Percentiles rank a stretch among this genome's conserved stretches.
These are phyloP conservation scores for Claviceps purpurea DNA, from an alignment of 2,329 filamentous ascomycete genomes.

Conservation along the genomic window DNA sequence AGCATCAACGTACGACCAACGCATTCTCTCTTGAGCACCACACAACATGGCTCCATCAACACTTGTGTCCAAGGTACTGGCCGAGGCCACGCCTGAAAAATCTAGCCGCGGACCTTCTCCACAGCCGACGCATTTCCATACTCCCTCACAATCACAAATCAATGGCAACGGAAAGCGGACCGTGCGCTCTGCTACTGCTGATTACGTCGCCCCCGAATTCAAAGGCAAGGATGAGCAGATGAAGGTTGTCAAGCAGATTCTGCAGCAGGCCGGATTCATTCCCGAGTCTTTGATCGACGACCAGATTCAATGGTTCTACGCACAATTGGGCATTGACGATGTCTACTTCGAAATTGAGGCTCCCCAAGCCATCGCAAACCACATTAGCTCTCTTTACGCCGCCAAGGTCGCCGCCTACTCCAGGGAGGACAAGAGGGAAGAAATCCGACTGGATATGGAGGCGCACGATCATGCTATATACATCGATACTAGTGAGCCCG, in stretches of 20 bases:
- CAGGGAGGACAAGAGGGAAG: conserved; percentile 82
- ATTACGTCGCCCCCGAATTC: conserved; percentile 90
- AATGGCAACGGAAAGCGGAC: conserved; percentile 55
- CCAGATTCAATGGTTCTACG: conserved; percentile 94
- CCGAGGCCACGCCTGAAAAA: conserved; percentile 26
- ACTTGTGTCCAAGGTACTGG: conserved; percentile 27
- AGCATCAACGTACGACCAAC: background rate
- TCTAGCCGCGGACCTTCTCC: conserved; percentile 61
- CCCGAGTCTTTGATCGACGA: conserved; percentile 69
- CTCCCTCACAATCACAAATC: conserved; percentile 41
- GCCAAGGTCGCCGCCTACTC: conserved; percentile 92
- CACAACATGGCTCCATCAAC: conserved; percentile 17
- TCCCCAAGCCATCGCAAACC: conserved; percentile 75
- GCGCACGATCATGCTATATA: conserved; percentile 91
- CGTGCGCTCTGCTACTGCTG: conserved; percentile 77
- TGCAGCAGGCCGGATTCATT: conserved; percentile 73
- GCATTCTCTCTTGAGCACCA: background rate
- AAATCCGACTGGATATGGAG: conserved; percentile 94
- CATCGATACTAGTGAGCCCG: conserved; percentile 92
- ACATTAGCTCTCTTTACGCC: conserved; percentile 92
- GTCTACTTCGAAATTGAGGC: conserved; percentile 93
- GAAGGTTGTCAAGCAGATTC: conserved; percentile 68
- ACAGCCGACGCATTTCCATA: conserved; percentile 72
- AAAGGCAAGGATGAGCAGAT: conserved; percentile 88
- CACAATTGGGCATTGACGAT: conserved; percentile 93